Evolutionary conservation across 139 green algal species (phyloP), one percentile per base, ranked within the genome.

Genomic region (Chlorella ohadii): DNA sequence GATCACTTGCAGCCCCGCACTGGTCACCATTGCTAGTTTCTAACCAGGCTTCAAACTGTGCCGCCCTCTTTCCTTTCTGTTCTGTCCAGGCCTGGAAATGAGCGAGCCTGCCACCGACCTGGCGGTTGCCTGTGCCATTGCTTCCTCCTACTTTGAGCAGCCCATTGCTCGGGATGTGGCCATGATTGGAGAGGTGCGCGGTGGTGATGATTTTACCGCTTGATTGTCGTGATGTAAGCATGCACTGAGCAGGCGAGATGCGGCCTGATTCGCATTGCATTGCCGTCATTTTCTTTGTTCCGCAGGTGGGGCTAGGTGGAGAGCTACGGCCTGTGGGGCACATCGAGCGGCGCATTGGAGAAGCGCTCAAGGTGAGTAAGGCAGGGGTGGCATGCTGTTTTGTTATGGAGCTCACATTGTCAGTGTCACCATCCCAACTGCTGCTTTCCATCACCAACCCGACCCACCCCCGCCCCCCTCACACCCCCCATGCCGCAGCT

Each of bases 101-200:
- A 87, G 65, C 12, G 95, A 98, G 78, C 93, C 94, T 0, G 88
- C 91, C 25, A 88, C 92, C 20, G 94, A 98, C 82, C 87, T 98
- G 31, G 93, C 95, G 1, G 77, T 97, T 1, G 89, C 89, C 12
- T 51, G 92, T 5, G 94, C 94, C 47, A 87, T 96, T 27, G 91
- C 89, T 28, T 86, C 73, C 63, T 89, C 73, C 80, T 94, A 91
- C 83, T 87, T 89, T 39, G 86, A 94, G 39, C 70, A 77, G 36
- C 83, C 84, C 33, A 84, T 94, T 25, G 67, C 76, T 1, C 36
- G 56, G 3, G 87, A 91, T 81, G 84, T 91, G 71, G 90, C 87
- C 9, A 73, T 92, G 36, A 81, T 96, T n/a, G 95, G 90, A 11
- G 95, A 98, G 79, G 85, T 97, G 28, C 15, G 72, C 9, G n/a